These are phyloP conservation scores for Lipomyces starkeyi DNA, from an alignment of 805 yeast species.

Conservation along the genomic window DNA sequence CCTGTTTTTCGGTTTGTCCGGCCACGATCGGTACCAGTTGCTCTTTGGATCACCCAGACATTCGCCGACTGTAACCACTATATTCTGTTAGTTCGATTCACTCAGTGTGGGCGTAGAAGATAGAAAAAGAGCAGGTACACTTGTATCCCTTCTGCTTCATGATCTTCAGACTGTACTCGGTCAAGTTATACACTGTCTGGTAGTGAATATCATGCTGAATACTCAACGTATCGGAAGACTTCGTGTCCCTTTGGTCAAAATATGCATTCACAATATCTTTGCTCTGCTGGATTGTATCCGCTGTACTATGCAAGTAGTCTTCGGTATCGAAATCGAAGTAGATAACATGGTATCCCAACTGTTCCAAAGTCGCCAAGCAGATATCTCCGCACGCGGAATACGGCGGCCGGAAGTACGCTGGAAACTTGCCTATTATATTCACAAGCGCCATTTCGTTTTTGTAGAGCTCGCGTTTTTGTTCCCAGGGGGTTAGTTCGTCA, in stretches of 20 bases:
- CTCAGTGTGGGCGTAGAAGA: conserved; percentile 10
- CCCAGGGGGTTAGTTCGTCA: conserved; percentile 8
- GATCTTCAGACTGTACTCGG: conserved; percentile 20
- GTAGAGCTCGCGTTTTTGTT: conserved; percentile 20
- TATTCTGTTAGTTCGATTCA: background rate
- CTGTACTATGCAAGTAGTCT: conserved; percentile 24
- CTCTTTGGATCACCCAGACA: conserved; percentile 29
- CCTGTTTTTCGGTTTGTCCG: background rate
- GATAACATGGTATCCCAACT: conserved; percentile 31
- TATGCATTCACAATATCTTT: conserved; percentile 21
- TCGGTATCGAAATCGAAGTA: conserved; percentile 30
- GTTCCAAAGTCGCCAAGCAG: conserved; percentile 21
- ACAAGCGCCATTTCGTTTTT: conserved; percentile 33
- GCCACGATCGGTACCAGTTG: conserved; percentile 28
- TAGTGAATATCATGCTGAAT: conserved; percentile 31
- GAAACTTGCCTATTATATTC: conserved; percentile 27
- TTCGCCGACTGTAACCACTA: conserved; percentile 32
- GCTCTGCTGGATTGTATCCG: conserved; percentile 18
- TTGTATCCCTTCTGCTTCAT: background rate
- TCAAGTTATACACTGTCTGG: conserved; percentile 31
- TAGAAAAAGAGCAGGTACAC: background rate
- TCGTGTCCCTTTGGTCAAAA: conserved; percentile 5
- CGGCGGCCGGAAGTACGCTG: conserved; percentile 32
- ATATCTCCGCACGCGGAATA: conserved; percentile 21
- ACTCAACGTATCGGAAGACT: conserved; percentile 12